Evolutionary conservation across 176 grass and related monocot species (phyloP).

Genomic region (Tillandsia fasciculata): DNA sequence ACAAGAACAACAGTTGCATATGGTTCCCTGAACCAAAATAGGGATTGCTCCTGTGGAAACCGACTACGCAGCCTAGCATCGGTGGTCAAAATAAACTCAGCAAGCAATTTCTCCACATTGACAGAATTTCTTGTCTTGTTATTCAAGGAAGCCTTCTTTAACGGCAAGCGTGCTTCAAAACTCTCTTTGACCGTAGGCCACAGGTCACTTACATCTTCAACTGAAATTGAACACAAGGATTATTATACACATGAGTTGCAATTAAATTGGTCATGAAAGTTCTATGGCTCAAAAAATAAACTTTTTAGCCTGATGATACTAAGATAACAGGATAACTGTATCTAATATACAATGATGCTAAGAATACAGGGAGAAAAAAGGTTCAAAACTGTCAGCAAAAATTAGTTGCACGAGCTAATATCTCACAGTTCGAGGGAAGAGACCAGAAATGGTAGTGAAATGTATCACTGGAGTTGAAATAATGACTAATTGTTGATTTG

Average conservation of each 20-base stretch:
- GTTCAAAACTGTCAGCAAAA: no score
- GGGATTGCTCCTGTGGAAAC: constrained; percentile 88
- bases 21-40: constrained; percentile 92
- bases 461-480: no score
- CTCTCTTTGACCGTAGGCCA: constrained; percentile 81
- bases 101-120: constrained; percentile 62
- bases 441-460: no score
- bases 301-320: background rate
- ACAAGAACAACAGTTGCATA: constrained; percentile 88
- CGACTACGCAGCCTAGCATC: constrained; percentile 87
- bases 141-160: constrained; percentile 86
- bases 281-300: background rate
- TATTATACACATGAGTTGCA: background rate
- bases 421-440: no score
- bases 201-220: constrained; percentile 94
- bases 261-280: constrained; percentile 5
- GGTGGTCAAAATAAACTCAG: constrained; percentile 91
- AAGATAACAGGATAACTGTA: background rate
- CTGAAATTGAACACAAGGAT: constrained; percentile 31
- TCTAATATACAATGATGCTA: no score
- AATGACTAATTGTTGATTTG: no score
- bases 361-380: no score
- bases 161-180: constrained; percentile 61
- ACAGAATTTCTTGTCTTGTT: constrained; percentile 89
- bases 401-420: no score